A percentile compares a stretch with the other conserved stretches of the same genome.
These are phyloP conservation scores for Aurantiochytrium sp. DNA, from an alignment of 108 stramenopile genomes.

Conservation along the genomic window DNA sequence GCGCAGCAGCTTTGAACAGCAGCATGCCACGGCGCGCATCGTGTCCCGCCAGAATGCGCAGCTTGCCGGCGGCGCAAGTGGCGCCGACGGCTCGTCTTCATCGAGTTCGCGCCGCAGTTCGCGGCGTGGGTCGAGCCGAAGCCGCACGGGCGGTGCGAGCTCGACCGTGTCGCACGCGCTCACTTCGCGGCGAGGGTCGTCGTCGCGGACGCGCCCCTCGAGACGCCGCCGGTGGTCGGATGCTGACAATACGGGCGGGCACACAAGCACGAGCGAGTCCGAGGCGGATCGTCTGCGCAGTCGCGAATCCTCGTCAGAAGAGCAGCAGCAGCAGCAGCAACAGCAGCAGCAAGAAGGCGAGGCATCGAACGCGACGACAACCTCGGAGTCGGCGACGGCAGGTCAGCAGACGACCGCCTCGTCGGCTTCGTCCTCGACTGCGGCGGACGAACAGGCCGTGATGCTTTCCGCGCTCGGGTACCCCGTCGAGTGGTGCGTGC, in stretches of 20 bases:
- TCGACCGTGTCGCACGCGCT: background rate
- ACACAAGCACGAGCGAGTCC: background rate
- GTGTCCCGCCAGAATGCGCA: background rate
- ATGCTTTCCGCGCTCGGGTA: background rate
- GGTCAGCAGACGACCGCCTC: background rate
- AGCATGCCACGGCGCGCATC: conserved; percentile 8
- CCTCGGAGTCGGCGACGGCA: background rate
- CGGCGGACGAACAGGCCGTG: background rate
- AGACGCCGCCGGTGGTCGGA: background rate
- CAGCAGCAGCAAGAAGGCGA: too few species aligned
- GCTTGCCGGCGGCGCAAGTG: background rate
- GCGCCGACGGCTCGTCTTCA: background rate
- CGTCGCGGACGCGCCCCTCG: background rate
- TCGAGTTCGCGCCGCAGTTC: background rate
- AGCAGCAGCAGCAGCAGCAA: too few species aligned
- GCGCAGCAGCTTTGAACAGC: conserved; percentile 25
- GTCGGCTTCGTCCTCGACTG: background rate
- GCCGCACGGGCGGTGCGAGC: background rate
- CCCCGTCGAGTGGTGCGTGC: conserved; percentile 14
- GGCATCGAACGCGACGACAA: background rate
- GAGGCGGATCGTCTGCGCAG: background rate
- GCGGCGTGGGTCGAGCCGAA: background rate
- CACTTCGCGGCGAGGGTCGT: too few species aligned
- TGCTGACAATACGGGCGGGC: background rate
- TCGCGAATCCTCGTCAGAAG: background rate